These are phyloP conservation scores for Platanus orientalis DNA, from an alignment of 164 flowering plant species.

Conservation along the genomic window DNA sequence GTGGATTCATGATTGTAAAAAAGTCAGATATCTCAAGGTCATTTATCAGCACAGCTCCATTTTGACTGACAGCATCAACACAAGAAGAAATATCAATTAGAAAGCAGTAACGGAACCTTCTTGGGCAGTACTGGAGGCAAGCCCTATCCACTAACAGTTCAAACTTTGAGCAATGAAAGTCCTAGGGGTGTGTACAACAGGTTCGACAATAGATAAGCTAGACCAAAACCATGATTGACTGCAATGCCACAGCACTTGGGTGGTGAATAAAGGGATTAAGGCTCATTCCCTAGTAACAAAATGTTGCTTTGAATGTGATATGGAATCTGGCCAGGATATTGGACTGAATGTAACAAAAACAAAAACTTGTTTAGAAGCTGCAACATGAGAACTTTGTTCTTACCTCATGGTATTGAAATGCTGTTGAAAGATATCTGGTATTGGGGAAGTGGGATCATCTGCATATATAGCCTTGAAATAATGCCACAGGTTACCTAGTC, in stretches of 20 bases:
- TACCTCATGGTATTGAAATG: constrained; percentile 2
- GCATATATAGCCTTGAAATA: no score
- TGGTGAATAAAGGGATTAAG: no score
- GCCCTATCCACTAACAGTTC: not conserved
- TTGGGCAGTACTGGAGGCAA: no score
- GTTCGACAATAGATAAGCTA: no score
- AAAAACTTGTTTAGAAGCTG: not conserved
- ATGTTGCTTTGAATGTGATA: not conserved
- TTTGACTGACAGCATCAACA: not conserved
- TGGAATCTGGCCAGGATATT: no score
- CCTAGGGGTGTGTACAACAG: not conserved
- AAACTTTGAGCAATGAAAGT: no score
- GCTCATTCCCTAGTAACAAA: not conserved
- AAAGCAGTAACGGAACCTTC: no score
- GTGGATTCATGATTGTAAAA: not conserved
- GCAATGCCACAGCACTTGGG: no score
- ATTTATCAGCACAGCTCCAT: constrained; percentile 1
- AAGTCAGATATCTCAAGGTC: not conserved
- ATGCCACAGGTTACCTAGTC: no score
- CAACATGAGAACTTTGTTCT: not conserved
- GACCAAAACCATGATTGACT: not conserved
- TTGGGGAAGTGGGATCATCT: not conserved
- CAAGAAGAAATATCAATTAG: no score
- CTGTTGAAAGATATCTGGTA: not conserved
- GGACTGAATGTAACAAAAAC: not conserved